Evolutionary conservation across 495 filamentous ascomycete species (phyloP).

Genomic region (Tuber calosporum): DNA sequence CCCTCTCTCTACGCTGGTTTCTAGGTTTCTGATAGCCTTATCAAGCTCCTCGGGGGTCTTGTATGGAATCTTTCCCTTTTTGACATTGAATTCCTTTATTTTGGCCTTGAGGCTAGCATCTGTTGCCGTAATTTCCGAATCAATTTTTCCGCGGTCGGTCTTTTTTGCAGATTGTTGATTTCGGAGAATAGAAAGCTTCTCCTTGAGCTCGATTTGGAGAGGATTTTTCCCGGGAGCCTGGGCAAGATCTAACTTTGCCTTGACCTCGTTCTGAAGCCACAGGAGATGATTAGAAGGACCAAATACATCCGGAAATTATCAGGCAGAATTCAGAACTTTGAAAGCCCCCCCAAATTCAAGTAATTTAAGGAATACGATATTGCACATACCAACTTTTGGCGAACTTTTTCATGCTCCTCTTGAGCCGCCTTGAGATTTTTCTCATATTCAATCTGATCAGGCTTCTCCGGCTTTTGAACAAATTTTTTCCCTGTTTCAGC

Average conservation of each 20-base stretch:
- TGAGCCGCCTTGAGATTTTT: conserved; percentile 65
- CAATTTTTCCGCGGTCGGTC: conserved; percentile 60
- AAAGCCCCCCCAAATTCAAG: background rate
- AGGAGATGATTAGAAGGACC: conserved; percentile 27
- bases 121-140: conserved; percentile 78
- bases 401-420: conserved; percentile 67
- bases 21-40: conserved; percentile 66
- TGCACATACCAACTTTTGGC: conserved; percentile 67
- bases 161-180: conserved; percentile 80
- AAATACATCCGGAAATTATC: background rate
- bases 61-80: conserved; percentile 66
- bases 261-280: conserved; percentile 62
- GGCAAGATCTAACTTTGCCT: conserved; percentile 73
- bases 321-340: conserved; percentile 4
- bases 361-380: background rate
- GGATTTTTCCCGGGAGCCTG: conserved; percentile 56
- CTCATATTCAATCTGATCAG: conserved; percentile 65
- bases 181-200: conserved; percentile 63
- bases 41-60: conserved; percentile 85
- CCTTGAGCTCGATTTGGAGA: conserved; percentile 74
- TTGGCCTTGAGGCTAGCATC: conserved; percentile 74
- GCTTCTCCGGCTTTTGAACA: conserved; percentile 59
- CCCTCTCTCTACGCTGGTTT: conserved; percentile 75
- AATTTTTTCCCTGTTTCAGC: conserved; percentile 45
- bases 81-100: conserved; percentile 76